These are phyloP conservation scores for Phytophthora hybrid DNA, from an alignment of 352 stramenopile species.

Conservation along the genomic window DNA sequence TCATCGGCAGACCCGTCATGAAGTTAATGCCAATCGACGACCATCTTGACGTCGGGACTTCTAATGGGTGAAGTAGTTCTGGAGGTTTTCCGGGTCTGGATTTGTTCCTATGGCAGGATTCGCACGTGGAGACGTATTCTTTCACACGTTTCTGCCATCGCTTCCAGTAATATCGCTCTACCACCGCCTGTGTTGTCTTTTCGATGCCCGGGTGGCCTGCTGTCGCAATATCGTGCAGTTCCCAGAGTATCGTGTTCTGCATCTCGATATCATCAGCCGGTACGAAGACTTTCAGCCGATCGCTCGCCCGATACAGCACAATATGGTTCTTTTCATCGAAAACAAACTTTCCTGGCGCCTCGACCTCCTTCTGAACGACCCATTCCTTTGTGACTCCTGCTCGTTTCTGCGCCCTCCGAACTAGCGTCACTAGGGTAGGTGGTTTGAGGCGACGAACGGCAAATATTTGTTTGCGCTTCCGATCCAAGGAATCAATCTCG, in stretches of 20 bases:
- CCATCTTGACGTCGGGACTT: neutral
- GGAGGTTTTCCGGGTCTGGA: neutral
- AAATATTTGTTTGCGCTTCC: slow-evolving; percentile 5
- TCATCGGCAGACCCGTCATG: slow-evolving; percentile 3
- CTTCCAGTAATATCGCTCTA: slow-evolving; percentile 9
- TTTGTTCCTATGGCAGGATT: slow-evolving; percentile 6
- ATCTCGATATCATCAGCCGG: neutral
- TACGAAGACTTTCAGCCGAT: too few relatives aligned
- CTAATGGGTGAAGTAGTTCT: neutral
- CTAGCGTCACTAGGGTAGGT: neutral
- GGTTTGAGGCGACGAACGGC: neutral
- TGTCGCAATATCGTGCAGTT: neutral
- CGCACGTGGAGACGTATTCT: neutral
- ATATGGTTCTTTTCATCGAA: neutral
- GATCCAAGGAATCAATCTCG: slow-evolving; percentile 5
- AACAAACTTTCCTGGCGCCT: too few relatives aligned
- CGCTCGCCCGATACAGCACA: neutral
- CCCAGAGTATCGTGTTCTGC: slow-evolving; percentile 4
- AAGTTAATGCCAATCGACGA: slow-evolving; percentile 18
- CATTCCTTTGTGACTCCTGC: too few relatives aligned
- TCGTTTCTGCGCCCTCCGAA: neutral
- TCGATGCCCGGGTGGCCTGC: neutral
- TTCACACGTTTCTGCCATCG: neutral
- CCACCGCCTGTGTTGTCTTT: neutral
- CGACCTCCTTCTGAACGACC: too few relatives aligned